phyloP scores from a whole-genome alignment of 768 basidiomycete species.

The Amanita exitialis region DNA sequence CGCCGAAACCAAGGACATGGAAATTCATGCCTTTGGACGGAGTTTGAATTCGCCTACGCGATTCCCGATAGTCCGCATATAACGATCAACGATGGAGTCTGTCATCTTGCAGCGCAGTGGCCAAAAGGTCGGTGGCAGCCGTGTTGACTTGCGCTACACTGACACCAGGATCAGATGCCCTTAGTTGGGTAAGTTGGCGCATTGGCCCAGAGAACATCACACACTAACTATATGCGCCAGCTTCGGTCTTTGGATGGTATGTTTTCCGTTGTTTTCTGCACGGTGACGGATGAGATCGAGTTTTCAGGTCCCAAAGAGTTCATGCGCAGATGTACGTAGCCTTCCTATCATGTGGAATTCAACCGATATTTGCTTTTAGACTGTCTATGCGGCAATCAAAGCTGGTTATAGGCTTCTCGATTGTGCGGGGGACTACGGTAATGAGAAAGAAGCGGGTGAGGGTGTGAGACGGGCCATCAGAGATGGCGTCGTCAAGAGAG shows the following conservation, averaged over 20 bases:
- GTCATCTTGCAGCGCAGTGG: conserved; percentile 49
- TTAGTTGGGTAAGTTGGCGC: conserved; percentile 44
- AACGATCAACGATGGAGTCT: conserved; percentile 38
- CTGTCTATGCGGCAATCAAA: conserved; percentile 81
- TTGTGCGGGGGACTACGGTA: conserved; percentile 81
- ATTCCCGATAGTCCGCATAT: no score
- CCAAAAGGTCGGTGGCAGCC: conserved; percentile 33
- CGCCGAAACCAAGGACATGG: conserved; percentile 72
- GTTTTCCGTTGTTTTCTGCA: conserved; percentile 27
- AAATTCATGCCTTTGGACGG: no score
- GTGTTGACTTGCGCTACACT: neutral
- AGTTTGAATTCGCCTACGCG: no score
- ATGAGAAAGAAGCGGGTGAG: conserved; percentile 79
- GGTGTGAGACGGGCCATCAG: conserved; percentile 70
- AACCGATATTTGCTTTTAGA: conserved; percentile 23
- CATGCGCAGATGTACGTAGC: conserved; percentile 48
- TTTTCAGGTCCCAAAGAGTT: conserved; percentile 42
- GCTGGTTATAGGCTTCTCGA: conserved; percentile 82
- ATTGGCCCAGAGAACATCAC: neutral
- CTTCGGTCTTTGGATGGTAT: conserved; percentile 65
- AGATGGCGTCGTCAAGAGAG: conserved; percentile 78
- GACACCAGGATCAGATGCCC: conserved; percentile 43
- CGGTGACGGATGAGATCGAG: neutral
- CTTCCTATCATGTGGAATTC: neutral
- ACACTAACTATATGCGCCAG: conserved; percentile 20